A percentile compares a stretch with the other conserved stretches of the same genome.
Conservation (phyloP, 2,329 filamentous ascomycete species). For the Sclerotinia trifoliorum region DNA sequence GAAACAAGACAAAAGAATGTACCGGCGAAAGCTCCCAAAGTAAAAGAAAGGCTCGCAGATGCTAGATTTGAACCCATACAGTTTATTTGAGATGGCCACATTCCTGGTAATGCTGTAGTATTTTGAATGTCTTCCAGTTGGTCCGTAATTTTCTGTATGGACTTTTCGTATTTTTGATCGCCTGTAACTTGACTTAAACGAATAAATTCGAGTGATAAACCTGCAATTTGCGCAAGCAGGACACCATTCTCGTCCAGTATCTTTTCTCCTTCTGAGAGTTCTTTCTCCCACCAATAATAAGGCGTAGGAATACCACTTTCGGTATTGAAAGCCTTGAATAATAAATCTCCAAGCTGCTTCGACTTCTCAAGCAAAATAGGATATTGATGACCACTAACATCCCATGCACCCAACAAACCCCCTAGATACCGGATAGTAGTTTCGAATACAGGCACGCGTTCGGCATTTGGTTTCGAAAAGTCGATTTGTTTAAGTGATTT, state of each 20-base stretch:
- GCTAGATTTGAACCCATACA: constrained; percentile 45
- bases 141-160: constrained; percentile 54
- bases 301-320: constrained; percentile 72
- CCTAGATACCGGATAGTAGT: constrained; percentile 32
- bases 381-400: constrained; percentile 62
- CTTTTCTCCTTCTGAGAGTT: not conserved
- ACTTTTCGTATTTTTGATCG: constrained; percentile 59
- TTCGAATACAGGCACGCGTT: constrained; percentile 31
- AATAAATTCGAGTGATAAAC: constrained; percentile 60
- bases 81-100: constrained; percentile 58
- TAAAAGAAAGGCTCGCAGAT: constrained; percentile 53
- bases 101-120: constrained; percentile 54
- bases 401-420: constrained; percentile 39
- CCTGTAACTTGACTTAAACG: constrained; percentile 60
- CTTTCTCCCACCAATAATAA: constrained; percentile 17
- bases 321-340: constrained; percentile 74
- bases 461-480: constrained; percentile 26
- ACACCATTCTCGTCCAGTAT: constrained; percentile 38
- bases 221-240: constrained; percentile 57
- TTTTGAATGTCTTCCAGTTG: constrained; percentile 53
- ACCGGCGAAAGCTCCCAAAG: constrained; percentile 54
- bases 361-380: constrained; percentile 63
- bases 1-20: constrained; percentile 53
- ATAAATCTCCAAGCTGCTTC: constrained; percentile 62
- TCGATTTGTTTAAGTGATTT: constrained; percentile 51